phyloP scores from a whole-genome alignment of 2,329 filamentous ascomycete species.

The Cladorrhinum sp. region DNA sequence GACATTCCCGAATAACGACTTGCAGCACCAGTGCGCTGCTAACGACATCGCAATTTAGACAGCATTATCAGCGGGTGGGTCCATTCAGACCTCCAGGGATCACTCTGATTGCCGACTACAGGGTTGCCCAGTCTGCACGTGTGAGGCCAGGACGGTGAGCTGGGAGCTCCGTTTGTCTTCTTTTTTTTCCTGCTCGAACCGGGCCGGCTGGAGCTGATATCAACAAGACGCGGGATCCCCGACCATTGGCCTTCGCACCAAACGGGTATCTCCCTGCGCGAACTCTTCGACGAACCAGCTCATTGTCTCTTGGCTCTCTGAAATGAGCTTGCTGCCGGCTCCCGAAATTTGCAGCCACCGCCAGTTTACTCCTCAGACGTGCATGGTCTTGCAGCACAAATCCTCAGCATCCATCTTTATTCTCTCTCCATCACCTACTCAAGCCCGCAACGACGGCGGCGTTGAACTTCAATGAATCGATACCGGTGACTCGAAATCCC shows the following conservation, averaged over 20 bases:
- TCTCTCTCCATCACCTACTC: constrained; percentile 3
- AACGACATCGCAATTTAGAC: constrained; percentile 1
- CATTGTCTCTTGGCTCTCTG: constrained; percentile 9
- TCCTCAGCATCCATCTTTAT: neutral
- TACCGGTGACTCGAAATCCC: constrained; percentile 10
- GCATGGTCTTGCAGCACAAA: no score
- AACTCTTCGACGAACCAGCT: neutral
- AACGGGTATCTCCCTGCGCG: neutral
- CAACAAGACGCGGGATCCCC: constrained; percentile 1
- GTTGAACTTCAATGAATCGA: constrained; percentile 12
- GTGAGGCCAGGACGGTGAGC: constrained; percentile 8
- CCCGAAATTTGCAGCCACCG: constrained; percentile 21
- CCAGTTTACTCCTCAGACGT: constrained; percentile 4
- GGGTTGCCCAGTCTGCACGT: constrained; percentile 17
- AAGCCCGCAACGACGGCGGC: neutral
- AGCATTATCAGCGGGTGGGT: constrained; percentile 21
- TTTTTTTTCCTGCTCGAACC: constrained; percentile 7
- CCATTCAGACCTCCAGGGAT: constrained; percentile 16
- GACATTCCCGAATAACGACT: constrained; percentile 11
- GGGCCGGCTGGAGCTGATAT: neutral
- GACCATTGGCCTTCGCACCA: neutral
- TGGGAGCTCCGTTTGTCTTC: constrained; percentile 11
- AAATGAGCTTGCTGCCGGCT: constrained; percentile 13
- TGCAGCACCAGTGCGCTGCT: constrained; percentile 1
- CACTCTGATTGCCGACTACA: constrained; percentile 22